A percentile compares a stretch with the other conserved stretches of the same genome.
phyloP scores from a whole-genome alignment of 768 basidiomycete genomes.

The Psilocybe azurescens region DNA sequence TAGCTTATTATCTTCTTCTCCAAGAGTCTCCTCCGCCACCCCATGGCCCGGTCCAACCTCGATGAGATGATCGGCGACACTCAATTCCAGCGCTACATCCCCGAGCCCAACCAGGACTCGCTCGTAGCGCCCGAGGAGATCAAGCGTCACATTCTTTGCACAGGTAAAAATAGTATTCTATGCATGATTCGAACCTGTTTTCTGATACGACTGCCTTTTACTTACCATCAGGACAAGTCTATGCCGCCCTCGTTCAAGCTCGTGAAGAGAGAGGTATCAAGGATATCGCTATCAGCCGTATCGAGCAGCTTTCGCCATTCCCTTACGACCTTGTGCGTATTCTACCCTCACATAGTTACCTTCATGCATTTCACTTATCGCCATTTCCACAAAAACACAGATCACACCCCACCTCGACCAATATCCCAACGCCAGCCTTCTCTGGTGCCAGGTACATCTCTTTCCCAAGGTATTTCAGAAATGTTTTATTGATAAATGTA shows the following conservation, averaged over 20 bases:
- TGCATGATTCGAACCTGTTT: neutral
- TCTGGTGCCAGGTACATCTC: constrained; percentile 76
- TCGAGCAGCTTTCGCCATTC: constrained; percentile 97
- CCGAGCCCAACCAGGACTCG: constrained; percentile 71
- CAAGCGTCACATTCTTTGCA: constrained; percentile 90
- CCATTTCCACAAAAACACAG: constrained; percentile 39
- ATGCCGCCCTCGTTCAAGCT: constrained; percentile 87
- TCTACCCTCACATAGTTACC: neutral
- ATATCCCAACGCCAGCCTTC: constrained; percentile 92
- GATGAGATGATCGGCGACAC: constrained; percentile 91
- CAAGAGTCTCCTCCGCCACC: constrained; percentile 94
- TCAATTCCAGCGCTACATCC: constrained; percentile 92
- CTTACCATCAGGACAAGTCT: constrained; percentile 80
- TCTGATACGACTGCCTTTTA: neutral
- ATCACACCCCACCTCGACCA: constrained; percentile 93
- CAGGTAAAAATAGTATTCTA: constrained; percentile 44
- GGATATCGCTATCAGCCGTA: constrained; percentile 90
- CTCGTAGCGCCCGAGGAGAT: constrained; percentile 86
- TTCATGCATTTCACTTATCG: constrained; percentile 9
- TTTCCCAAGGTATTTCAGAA: neutral
- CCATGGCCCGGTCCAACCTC: constrained; percentile 85
- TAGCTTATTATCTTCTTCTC: constrained; percentile 97
- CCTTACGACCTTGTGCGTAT: constrained; percentile 89
- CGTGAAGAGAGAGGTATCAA: constrained; percentile 91
- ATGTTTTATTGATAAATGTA: neutral